Base-by-base conservation (phyloP, 192 early-diverging fungal genomes). In the Blastocladiella britannica region DNA sequence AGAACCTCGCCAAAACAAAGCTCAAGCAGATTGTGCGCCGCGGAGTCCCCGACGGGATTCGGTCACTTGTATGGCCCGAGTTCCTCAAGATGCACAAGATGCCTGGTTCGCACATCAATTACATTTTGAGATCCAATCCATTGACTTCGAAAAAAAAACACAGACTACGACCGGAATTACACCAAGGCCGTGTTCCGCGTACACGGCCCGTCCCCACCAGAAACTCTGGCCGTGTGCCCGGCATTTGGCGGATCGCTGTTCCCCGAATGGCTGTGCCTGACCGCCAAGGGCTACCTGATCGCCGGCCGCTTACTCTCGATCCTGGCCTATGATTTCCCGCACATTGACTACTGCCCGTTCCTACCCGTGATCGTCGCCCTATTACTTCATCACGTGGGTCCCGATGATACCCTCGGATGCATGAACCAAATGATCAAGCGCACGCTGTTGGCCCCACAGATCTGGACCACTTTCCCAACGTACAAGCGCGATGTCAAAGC, bases 131-230 rank as follows among this genome's bases (percentile, higher is more conserved):
- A n/a, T n/a, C n/a, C n/a, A n/a, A n/a, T n/a, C n/a, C n/a, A n/a
- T n/a, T n/a, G n/a, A n/a, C n/a, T n/a, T n/a, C n/a, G n/a, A n/a
- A n/a, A n/a, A n/a, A n/a, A n/a, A n/a, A n/a, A n/a, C n/a, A n/a
- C n/a, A 71, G 68, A 68, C 24, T 68, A 72, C 47, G 71, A 70
- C 52, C 65, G 56, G 53, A 68, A 71, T 52, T 73, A 70, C 54
- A 63, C 68, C 25, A 26, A 61, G 3, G 71, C 66, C 2, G 29
- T 69, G 7, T 31, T 52, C 12, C 62, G 71, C 29, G 63, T 63
- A 20, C 62, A 71, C 56, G 71, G 71, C 8, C 28, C 58, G 12
- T 47, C 51, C 0, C 60, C 72, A 4, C 69, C 71, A 0, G 58
- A 66, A 22, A 30, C n/a, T 3, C 15, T 47, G 15, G 15, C 12